A percentile compares a stretch with the other conserved stretches of the same genome.
Conservation (phyloP, 2,329 filamentous ascomycete species). For the Furcasterigmium sp. region DNA sequence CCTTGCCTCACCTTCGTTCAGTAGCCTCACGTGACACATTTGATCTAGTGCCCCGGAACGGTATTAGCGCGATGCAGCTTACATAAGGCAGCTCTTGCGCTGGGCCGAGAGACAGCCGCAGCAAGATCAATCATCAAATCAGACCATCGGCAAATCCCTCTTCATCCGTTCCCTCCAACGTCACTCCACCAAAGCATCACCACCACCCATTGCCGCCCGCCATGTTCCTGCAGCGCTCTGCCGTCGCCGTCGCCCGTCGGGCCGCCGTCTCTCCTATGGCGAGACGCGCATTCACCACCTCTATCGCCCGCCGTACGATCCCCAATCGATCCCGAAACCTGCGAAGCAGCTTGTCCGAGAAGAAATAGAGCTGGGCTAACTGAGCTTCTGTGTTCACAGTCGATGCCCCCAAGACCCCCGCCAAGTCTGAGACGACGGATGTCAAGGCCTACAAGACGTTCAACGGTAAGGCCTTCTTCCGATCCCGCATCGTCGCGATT, state of each 20-base stretch:
- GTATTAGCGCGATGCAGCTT: conserved; percentile 8
- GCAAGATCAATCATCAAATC: conserved; percentile 31
- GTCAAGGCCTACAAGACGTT: conserved; percentile 39
- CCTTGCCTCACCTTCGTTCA: too few relatives aligned
- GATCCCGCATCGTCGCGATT: too few relatives aligned
- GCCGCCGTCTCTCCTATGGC: conserved; percentile 47
- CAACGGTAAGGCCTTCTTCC: conserved; percentile 33
- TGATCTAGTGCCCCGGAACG: conserved; percentile 13
- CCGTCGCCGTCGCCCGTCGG: conserved; percentile 55
- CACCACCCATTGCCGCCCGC: conserved; percentile 22
- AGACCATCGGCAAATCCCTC: conserved; percentile 45
- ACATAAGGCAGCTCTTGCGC: neutral
- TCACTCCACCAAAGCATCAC: conserved; percentile 10
- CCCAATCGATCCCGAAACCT: conserved; percentile 14
- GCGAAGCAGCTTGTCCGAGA: neutral
- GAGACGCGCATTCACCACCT: conserved; percentile 56
- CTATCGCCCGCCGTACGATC: conserved; percentile 54
- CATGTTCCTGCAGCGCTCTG: conserved; percentile 63
- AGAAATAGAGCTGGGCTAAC: neutral
- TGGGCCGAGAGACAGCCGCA: conserved; percentile 10
- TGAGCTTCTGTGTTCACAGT: conserved; percentile 17
- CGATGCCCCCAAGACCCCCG: conserved; percentile 33
- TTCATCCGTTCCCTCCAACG: conserved; percentile 17
- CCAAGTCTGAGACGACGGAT: conserved; percentile 4
- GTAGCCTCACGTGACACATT: conserved; percentile 9